Percentiles rank a stretch among this genome's conserved stretches.
Conservation (phyloP, 768 basidiomycete species). For the Rickenella mellea region DNA sequence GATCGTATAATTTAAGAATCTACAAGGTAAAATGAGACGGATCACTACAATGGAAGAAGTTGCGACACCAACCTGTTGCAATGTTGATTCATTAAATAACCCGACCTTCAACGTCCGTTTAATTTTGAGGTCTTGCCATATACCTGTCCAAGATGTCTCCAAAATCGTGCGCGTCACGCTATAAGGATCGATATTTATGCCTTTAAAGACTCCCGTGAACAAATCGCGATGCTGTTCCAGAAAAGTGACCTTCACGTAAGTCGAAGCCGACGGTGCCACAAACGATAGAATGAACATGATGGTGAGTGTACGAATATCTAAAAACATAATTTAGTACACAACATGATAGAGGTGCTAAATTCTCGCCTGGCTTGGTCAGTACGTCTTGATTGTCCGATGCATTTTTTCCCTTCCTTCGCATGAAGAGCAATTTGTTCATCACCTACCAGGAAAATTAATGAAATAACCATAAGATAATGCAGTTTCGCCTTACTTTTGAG, state of each 20-base stretch:
- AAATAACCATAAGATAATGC: background rate
- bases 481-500: constrained; percentile 41
- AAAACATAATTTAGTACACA: constrained; percentile 3
- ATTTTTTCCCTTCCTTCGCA: constrained; percentile 54
- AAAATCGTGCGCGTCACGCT: constrained; percentile 51
- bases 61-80: constrained; percentile 44
- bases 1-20: constrained; percentile 71
- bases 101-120: constrained; percentile 63
- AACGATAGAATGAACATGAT: constrained; percentile 69
- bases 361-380: constrained; percentile 49
- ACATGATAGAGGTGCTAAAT: background rate
- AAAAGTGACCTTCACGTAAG: constrained; percentile 51
- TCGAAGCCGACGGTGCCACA: constrained; percentile 36
- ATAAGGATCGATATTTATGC: constrained; percentile 58
- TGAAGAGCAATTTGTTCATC: constrained; percentile 55
- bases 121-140: constrained; percentile 68
- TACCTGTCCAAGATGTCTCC: constrained; percentile 65
- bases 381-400: constrained; percentile 24
- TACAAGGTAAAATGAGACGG: constrained; percentile 17
- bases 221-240: constrained; percentile 62
- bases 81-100: constrained; percentile 57
- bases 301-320: constrained; percentile 77
- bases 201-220: constrained; percentile 66
- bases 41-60: background rate
- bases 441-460: constrained; percentile 28